These are phyloP conservation scores for Viridothelium virens DNA, from an alignment of 495 filamentous ascomycete species.

Conservation along the genomic window DNA sequence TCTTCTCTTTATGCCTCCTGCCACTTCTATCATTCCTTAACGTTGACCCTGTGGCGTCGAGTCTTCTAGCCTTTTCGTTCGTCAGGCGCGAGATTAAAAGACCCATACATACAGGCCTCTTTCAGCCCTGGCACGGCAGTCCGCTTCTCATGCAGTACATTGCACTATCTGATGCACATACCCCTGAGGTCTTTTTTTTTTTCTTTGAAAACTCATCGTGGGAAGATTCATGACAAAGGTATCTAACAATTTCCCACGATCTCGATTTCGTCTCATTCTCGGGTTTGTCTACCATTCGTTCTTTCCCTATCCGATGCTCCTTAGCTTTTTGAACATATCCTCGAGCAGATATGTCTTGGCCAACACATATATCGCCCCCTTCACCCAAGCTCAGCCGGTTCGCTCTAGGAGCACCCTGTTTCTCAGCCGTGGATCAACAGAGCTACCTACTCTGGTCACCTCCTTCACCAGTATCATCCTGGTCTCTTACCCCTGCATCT, in stretches of 20 bases:
- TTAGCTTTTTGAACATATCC: neutral
- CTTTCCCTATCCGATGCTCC: neutral
- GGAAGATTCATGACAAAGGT: neutral
- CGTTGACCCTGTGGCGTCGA: neutral
- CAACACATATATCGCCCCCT: neutral
- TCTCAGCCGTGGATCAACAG: neutral
- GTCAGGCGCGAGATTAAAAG: neutral
- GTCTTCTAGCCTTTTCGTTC: neutral
- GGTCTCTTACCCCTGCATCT: neutral
- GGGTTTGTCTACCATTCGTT: neutral
- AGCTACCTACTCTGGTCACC: neutral
- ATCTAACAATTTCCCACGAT: neutral
- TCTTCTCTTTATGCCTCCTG: neutral
- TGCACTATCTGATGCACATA: neutral
- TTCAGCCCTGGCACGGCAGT: conserved; percentile 3
- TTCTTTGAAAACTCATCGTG: neutral
- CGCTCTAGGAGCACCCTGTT: neutral
- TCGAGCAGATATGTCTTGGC: neutral
- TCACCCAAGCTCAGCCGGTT: neutral
- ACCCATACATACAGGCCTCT: neutral
- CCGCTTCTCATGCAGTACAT: neutral
- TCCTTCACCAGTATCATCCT: neutral
- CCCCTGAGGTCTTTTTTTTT: neutral
- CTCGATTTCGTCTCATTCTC: neutral
- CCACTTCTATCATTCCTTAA: neutral